A percentile compares a stretch with the other conserved stretches of the same genome.
Conservation (phyloP, 2,329 filamentous ascomycete genomes). For the Biscogniauxia marginata region DNA sequence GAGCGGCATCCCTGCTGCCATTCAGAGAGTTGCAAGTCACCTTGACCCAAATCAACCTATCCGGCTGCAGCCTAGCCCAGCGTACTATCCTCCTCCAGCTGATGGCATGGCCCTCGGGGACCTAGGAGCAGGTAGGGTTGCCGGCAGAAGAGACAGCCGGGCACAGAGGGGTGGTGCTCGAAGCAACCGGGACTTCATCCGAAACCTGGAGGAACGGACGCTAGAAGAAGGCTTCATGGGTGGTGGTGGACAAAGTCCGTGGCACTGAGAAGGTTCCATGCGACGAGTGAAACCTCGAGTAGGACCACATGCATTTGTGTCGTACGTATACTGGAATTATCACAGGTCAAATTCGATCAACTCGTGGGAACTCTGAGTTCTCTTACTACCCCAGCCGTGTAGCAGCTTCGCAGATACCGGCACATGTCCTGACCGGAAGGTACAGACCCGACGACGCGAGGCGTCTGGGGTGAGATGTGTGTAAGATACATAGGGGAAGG, state of each 20-base stretch:
- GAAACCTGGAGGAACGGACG: slow-evolving; percentile 90
- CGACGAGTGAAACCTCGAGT: slow-evolving; percentile 6
- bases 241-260: slow-evolving; percentile 53
- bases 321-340: slow-evolving; percentile 5
- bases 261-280: slow-evolving; percentile 58
- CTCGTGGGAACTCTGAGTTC: slow-evolving; percentile 4
- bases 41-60: slow-evolving; percentile 94
- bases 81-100: slow-evolving; percentile 91
- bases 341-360: slow-evolving; percentile 8
- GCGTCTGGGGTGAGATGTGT: slow-evolving; percentile 6
- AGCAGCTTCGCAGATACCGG: not conserved
- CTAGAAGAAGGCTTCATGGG: slow-evolving; percentile 89
- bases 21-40: slow-evolving; percentile 94
- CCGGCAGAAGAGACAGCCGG: slow-evolving; percentile 74
- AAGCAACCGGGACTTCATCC: slow-evolving; percentile 83
- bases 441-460: slow-evolving; percentile 1
- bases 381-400: slow-evolving; percentile 1
- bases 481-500: slow-evolving; percentile 24
- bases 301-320: slow-evolving; percentile 5
- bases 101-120: slow-evolving; percentile 72
- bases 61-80: slow-evolving; percentile 88
- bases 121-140: slow-evolving; percentile 51
- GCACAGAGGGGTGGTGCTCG: slow-evolving; percentile 56
- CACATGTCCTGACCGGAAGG: not conserved
- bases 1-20: slow-evolving; percentile 85